Base-by-base conservation (phyloP, 371 early-diverging fungal genomes). In the Syncephalastrum contaminatum region DNA sequence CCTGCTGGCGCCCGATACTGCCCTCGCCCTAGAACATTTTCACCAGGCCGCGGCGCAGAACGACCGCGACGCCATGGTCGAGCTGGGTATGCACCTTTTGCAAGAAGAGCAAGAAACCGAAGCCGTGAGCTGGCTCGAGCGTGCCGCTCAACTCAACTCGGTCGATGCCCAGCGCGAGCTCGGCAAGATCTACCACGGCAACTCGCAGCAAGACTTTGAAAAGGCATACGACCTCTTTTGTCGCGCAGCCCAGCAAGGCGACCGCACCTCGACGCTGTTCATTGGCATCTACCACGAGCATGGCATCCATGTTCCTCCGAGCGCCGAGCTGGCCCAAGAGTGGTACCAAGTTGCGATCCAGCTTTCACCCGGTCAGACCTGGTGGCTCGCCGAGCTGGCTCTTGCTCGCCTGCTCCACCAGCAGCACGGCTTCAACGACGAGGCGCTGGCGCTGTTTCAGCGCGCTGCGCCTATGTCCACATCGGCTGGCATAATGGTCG, bases 251-350 rank as follows among this genome's bases (percentile, higher is more conserved):
- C 59, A 53, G 13, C 68, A 72, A 25, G 61, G 60, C 1, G 70
- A 73, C 42, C 62, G 64, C n/a, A 63, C 68, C 15, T 66, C 77
- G 2, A 67, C 67, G 3, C 50, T 70, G 22, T 72, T 68, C 65
- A 59, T 77, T 46, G 77, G 74, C 16, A 59, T 65, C 7, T 77
- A 77, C 13, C 60, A 77, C 30, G 72, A 77, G 30, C 72, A 77
- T 44, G 77, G 77, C 15, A 74, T 74, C n/a, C 67, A 66, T 58
- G 74, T 72, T 16, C 54, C 70, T 12, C 68, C 74, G 2, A 66
- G 69, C 43, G 39, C 62, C 3, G 55, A 59, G 0, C 43, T 67
- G 13, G 77, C 77, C 4, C 48, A 66, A 20, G 67, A 72, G 48
- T 74, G 70, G 50, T 77, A 68, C 46, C 57, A 68, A 49, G 25